Evolutionary conservation across 192 early-diverging fungal species (phyloP), one percentile per base, ranked within the genome.

Genomic region (Backusella westeae): DNA sequence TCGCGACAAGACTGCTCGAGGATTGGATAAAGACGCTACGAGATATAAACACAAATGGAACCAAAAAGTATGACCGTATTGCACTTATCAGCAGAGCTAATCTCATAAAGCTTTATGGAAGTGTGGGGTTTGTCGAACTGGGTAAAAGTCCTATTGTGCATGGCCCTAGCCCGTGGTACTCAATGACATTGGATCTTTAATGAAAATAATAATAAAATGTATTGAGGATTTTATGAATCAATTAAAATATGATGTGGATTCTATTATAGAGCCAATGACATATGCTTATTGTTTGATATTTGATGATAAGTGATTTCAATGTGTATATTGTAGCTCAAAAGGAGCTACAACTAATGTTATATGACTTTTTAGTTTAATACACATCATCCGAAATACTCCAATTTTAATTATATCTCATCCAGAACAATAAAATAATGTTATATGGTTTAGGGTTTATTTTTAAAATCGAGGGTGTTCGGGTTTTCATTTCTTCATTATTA

Each of bases 61-160:
- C 38, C 7, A 77, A 72, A 44, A 73, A 63, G 66, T 81, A 89
- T 56, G 76, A 82, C 7, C 77, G 89, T 0, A 77, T 91, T 21
- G 82, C 88, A 1, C 73, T 94, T 71, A 52, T 94, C n/a, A 83
- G 88, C 26, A 88, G 89, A 71, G 69, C 83, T 35, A 73, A 87
- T 35, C 73, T 91, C 12, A 80, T 91, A 14, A 75, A 79, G 0
- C 76, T 94, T 32, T 94, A 94, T 80, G 77, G 83, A 73, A 85
- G 83, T 32, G 89, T 83, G n/a, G 93, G 92, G 2, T 94, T 90
- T 71, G 78, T 69, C 26, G 76, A 75, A 2, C 76, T 88, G 0
- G 92, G 93, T 19, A 75, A 73, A 52, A 91, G 90, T n/a, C 46
- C 44, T 12, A 89, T 94, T 7, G 83, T 85, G 6, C 91, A 93